Base-by-base conservation (phyloP, 371 early-diverging fungal genomes). In the Synchytrium microbalum region DNA sequence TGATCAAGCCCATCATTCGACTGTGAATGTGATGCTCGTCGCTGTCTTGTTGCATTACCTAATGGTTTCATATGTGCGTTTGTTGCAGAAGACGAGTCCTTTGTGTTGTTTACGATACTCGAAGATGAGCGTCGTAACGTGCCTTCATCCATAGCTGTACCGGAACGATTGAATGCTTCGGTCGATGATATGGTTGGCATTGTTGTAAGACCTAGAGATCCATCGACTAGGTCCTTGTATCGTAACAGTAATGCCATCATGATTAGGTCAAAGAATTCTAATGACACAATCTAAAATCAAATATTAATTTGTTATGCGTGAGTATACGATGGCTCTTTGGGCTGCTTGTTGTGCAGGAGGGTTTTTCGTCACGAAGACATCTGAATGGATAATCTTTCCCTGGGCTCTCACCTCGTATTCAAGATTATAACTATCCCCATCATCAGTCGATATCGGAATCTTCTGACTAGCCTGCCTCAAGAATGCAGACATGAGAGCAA, bases 331-430 rank as follows among this genome's bases (percentile, higher is more conserved):
- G n/a, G n/a, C n/a, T n/a, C n/a, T n/a, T n/a, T n/a, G n/a, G n/a
- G n/a, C n/a, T n/a, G n/a, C n/a, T n/a, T n/a, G n/a, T n/a, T n/a
- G n/a, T n/a, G n/a, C n/a, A n/a, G n/a, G n/a, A n/a, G n/a, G n/a
- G n/a, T n/a, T n/a, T n/a, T n/a, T n/a, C n/a, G n/a, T n/a, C n/a
- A n/a, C n/a, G n/a, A n/a, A n/a, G n/a, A n/a, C n/a, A n/a, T n/a
- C n/a, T n/a, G n/a, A n/a, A n/a, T n/a, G n/a, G n/a, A n/a, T n/a
- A n/a, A n/a, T n/a, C n/a, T n/a, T n/a, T n/a, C n/a, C n/a, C n/a
- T n/a, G n/a, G n/a, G n/a, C n/a, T n/a, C n/a, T n/a, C 56, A 75
- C 77, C 73, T 77, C 78, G 60, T 67, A 71, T 58, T 78, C 78
- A 16, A 78, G 68, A 60, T 78, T 78, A 59, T 67, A 68, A 32